Percentiles rank a stretch among this genome's conserved stretches.
These are phyloP conservation scores for Noccaea caerulescens DNA, from an alignment of 345 rosid genomes.

Conservation along the genomic window DNA sequence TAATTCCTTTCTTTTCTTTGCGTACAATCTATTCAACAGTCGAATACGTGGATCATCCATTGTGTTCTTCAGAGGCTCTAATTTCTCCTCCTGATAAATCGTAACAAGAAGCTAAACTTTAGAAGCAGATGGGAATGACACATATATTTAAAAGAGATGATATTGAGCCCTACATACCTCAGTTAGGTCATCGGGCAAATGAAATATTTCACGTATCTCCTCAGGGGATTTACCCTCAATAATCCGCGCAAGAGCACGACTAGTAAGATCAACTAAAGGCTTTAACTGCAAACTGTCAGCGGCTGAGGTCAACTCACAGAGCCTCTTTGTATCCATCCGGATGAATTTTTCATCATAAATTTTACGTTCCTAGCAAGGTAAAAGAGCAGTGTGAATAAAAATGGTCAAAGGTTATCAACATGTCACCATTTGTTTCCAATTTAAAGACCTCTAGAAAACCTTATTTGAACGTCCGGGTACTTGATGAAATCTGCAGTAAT, in stretches of 20 bases:
- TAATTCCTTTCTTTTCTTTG: constrained; percentile 85
- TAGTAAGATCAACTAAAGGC: constrained; percentile 92
- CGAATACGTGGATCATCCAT: constrained; percentile 95
- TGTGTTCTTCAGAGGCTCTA: constrained; percentile 86
- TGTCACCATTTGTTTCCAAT: constrained; percentile 22
- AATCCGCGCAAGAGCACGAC: constrained; percentile 92
- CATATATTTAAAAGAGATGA: constrained; percentile 30
- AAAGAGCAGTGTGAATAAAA: constrained; percentile 13
- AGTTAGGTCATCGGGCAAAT: constrained; percentile 96
- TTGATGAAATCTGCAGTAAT: constrained; percentile 94
- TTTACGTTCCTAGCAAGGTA: constrained; percentile 68
- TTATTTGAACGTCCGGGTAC: constrained; percentile 81
- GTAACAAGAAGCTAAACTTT: constrained; percentile 15
- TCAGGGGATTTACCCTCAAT: constrained; percentile 93
- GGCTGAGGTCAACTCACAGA: constrained; percentile 95
- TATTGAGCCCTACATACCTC: constrained; percentile 64
- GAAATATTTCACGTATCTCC: constrained; percentile 94
- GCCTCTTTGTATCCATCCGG: constrained; percentile 87
- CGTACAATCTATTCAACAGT: constrained; percentile 84
- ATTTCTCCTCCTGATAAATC: constrained; percentile 75
- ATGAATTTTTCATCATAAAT: constrained; percentile 85
- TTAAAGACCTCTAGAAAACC: constrained; percentile 47
- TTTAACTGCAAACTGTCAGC: constrained; percentile 94
- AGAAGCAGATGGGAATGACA: constrained; percentile 16
- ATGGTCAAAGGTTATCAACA: neutral